These are phyloP conservation scores for Linnemannia zychae DNA, from an alignment of 192 early-diverging fungal genomes.

Conservation along the genomic window DNA sequence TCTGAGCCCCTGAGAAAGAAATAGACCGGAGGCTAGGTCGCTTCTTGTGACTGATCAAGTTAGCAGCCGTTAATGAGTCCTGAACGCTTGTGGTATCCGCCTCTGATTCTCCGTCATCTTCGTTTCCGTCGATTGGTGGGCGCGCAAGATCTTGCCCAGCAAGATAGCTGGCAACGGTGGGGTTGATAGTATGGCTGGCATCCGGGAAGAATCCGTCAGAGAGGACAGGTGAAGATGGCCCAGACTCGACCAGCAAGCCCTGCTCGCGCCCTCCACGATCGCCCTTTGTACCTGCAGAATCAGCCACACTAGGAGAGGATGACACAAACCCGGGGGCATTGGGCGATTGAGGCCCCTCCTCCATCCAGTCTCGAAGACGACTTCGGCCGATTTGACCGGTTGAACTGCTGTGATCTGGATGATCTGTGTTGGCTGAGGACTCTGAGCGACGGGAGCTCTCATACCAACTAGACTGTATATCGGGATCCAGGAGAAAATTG, in stretches of 20 bases:
- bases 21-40: constrained; percentile 35
- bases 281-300: constrained; percentile 27
- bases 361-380: constrained; percentile 48
- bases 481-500: constrained; percentile 36
- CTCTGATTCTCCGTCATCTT: constrained; percentile 59
- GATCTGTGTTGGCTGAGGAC: constrained; percentile 38
- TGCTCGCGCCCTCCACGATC: constrained; percentile 40
- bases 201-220: constrained; percentile 55
- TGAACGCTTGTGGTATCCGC: constrained; percentile 42
- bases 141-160: constrained; percentile 43
- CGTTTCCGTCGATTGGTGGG: constrained; percentile 14
- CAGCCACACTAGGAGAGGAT: constrained; percentile 18
- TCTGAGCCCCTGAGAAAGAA: constrained; percentile 52
- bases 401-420: constrained; percentile 21
- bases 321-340: constrained; percentile 18
- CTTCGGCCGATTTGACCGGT: constrained; percentile 11
- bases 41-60: constrained; percentile 22
- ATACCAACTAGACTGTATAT: constrained; percentile 35
- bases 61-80: constrained; percentile 35
- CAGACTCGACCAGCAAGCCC: constrained; percentile 21
- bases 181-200: constrained; percentile 27
- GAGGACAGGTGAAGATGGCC: constrained; percentile 40
- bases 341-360: constrained; percentile 30
- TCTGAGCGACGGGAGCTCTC: constrained; percentile 45
- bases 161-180: constrained; percentile 47